Evolutionary conservation across 2,329 filamentous ascomycete species (phyloP).

Genomic region (Sarocladium kiliense): DNA sequence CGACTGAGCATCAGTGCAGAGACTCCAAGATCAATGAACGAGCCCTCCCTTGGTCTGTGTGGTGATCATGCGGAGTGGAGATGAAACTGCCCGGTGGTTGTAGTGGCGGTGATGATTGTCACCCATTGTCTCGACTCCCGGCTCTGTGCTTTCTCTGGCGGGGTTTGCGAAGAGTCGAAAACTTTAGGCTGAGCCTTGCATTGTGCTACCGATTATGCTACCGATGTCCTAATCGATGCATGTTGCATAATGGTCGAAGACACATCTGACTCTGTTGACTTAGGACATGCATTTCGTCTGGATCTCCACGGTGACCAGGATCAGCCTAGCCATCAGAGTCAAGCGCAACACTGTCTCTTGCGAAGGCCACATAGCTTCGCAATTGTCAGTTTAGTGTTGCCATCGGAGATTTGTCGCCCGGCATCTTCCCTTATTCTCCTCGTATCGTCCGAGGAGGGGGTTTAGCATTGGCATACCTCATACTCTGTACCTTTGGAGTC

Average conservation of each 20-base stretch:
- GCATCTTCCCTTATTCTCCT: background rate
- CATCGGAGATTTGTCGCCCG: background rate
- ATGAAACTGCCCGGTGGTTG: background rate
- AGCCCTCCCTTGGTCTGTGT: background rate
- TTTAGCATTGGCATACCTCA: conserved; percentile 9
- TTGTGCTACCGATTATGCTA: conserved; percentile 8
- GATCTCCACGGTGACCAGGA: background rate
- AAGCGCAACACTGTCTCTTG: background rate
- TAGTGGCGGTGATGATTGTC: background rate
- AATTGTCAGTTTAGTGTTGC: background rate
- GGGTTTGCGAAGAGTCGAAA: background rate
- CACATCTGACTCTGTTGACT: conserved; percentile 14
- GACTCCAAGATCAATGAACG: background rate
- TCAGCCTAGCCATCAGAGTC: background rate
- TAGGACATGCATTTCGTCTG: conserved; percentile 9
- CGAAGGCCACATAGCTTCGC: background rate
- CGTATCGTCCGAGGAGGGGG: background rate
- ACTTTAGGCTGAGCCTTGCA: background rate
- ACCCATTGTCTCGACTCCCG: conserved; percentile 2
- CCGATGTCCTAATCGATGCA: background rate
- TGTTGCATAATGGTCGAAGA: background rate
- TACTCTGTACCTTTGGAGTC: background rate
- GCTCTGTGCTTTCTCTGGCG: background rate
- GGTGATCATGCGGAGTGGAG: background rate
- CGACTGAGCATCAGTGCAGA: background rate